Base-by-base conservation (phyloP, 73 alveolate species). In the Diophrys sp. region DNA sequence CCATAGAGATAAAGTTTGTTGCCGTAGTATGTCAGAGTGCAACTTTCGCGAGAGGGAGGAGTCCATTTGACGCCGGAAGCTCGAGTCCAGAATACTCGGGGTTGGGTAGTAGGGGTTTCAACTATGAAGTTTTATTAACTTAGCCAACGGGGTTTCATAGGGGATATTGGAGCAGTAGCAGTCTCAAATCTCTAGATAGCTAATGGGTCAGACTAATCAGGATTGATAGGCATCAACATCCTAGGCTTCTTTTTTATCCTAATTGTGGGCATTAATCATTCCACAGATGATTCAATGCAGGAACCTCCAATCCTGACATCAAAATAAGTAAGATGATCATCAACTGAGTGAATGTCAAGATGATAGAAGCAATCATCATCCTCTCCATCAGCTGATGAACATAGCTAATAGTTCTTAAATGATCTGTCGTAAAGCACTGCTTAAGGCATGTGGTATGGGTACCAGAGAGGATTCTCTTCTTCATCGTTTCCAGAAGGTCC, bases 371-470 rank as follows among this genome's bases (percentile, higher is more conserved):
- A 73, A 8, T 32, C 0, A 1, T 24, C 28, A 26, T 54, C 72
- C 29, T 73, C 81, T 44, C 81, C 81, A 23, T 73, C 81, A 5
- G 32, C 2, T 2, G 71, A 0, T 23, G 26, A 2, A 53, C 81
- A 73, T n/a, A 24, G 54, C 54, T 33, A 1, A 53, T 25, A 73
- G 14, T 0, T 33, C 2, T 23, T 73, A 1, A 44, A 25, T 0
- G 33, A 71, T 23, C 24, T 54, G 5, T 73, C 54, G 54, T 73
- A 73, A 8, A 33, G 54, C 30, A 73, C 54, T 54, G 33, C 81
- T 53, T 33, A 53, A 53, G 72, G 56, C 18, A 67, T 0, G 55
- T 73, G 81, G 25, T 73, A 73, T 25, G 81, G 81, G 56, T 53
- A 54, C 33, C 23, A 25, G 23, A 67, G 81, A 1, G 53, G 44